A percentile compares a stretch with the other conserved stretches of the same genome.
Evolutionary conservation across 2,329 filamentous ascomycete species (phyloP).

Genomic region (Scedosporium dehoogii): DNA sequence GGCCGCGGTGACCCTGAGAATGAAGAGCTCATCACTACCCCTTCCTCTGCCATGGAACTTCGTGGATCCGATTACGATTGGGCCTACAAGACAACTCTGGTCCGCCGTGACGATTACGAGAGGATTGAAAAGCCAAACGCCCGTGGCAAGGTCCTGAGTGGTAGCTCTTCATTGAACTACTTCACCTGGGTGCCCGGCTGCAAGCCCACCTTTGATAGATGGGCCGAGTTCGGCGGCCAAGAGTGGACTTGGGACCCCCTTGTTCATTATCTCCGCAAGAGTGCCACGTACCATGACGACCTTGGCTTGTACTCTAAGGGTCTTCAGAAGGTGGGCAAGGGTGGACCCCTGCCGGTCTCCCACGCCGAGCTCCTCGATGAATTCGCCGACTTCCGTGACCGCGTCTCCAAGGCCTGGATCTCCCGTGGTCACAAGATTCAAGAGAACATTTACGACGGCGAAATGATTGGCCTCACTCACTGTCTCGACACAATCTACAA

Average conservation of each 20-base stretch:
- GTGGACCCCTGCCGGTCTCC: slow-evolving; percentile 42
- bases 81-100: slow-evolving; percentile 41
- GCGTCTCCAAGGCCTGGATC: slow-evolving; percentile 32
- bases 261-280: slow-evolving; percentile 43
- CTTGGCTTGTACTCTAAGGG: slow-evolving; percentile 26
- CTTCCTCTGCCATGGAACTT: slow-evolving; percentile 24
- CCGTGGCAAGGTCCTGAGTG: slow-evolving; percentile 48
- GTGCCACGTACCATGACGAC: slow-evolving; percentile 34
- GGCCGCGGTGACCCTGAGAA: slow-evolving; percentile 31
- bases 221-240: slow-evolving; percentile 64
- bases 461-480: slow-evolving; percentile 42
- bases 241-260: slow-evolving; percentile 48
- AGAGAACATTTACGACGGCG: slow-evolving; percentile 46
- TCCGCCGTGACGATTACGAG: slow-evolving; percentile 48
- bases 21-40: slow-evolving; percentile 42
- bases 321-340: slow-evolving; percentile 37
- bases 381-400: slow-evolving; percentile 29
- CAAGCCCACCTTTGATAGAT: slow-evolving; percentile 52
- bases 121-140: slow-evolving; percentile 36
- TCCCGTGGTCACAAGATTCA: slow-evolving; percentile 39
- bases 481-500: slow-evolving; percentile 47
- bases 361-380: slow-evolving; percentile 45
- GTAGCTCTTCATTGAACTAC: slow-evolving; percentile 50
- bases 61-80: slow-evolving; percentile 24
- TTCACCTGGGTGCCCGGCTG: slow-evolving; percentile 54